phyloP scores from a whole-genome alignment of 305 asterid species.

The Fraxinus baroniana region DNA sequence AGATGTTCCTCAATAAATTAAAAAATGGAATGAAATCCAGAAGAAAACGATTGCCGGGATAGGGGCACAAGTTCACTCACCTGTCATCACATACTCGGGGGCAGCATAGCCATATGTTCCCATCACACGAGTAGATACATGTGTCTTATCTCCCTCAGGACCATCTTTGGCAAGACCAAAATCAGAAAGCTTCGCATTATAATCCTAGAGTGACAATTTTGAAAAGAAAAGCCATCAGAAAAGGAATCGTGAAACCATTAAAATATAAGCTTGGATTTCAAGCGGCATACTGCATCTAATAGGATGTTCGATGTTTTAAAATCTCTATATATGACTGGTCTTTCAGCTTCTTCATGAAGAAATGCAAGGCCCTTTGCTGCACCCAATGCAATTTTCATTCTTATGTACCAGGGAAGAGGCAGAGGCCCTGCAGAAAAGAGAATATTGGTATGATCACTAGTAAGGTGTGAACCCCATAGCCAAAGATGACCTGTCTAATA shows the following conservation, averaged over 20 bases:
- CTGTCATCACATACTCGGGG: conserved; percentile 87
- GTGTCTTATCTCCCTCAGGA: conserved; percentile 85
- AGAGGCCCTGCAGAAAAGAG: conserved; percentile 48
- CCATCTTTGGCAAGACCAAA: conserved; percentile 92
- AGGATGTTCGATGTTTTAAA: conserved; percentile 78
- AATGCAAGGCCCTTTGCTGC: conserved; percentile 90
- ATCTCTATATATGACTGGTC: conserved; percentile 78
- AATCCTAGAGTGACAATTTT: conserved; percentile 49
- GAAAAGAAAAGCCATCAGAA: conserved; percentile 4
- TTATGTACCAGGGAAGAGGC: conserved; percentile 78
- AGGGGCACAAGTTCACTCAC: conserved; percentile 26
- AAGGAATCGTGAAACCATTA: neutral
- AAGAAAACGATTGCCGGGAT: neutral
- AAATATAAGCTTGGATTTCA: conserved; percentile 17
- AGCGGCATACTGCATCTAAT: conserved; percentile 58
- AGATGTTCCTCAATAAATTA: neutral
- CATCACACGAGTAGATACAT: conserved; percentile 86
- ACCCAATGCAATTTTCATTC: conserved; percentile 76
- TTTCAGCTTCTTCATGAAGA: conserved; percentile 90
- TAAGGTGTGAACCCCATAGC: conserved; percentile 3
- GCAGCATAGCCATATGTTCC: conserved; percentile 94
- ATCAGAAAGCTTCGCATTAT: conserved; percentile 83
- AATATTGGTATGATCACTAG: neutral
- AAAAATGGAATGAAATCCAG: neutral
- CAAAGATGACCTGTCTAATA: neutral